A percentile compares a stretch with the other conserved stretches of the same genome.
These are phyloP conservation scores for Phytopythium boreale DNA, from an alignment of 352 stramenopile genomes.

Conservation along the genomic window DNA sequence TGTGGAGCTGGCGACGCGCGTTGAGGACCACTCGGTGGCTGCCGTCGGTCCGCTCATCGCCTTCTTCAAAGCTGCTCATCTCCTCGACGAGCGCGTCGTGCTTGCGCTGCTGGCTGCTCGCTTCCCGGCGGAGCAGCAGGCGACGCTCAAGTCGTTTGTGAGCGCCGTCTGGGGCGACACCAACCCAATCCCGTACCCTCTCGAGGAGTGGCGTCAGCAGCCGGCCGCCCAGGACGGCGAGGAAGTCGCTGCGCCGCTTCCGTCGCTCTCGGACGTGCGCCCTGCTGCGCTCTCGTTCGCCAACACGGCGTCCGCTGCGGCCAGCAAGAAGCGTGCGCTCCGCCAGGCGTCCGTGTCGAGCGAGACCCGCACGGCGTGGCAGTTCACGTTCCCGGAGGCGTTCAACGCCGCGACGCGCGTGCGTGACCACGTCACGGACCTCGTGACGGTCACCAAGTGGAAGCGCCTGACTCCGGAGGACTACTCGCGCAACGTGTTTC, in stretches of 20 bases:
- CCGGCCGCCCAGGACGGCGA: slow-evolving; percentile 21
- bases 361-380: slow-evolving; percentile 62
- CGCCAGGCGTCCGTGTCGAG: slow-evolving; percentile 26
- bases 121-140: slow-evolving; percentile 37
- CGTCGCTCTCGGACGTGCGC: slow-evolving; percentile 28
- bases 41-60: slow-evolving; percentile 45
- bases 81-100: slow-evolving; percentile 62
- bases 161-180: slow-evolving; percentile 59
- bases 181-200: slow-evolving; percentile 43
- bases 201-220: slow-evolving; percentile 31
- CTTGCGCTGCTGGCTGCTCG: slow-evolving; percentile 46
- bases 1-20: slow-evolving; percentile 43
- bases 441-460: slow-evolving; percentile 77
- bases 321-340: slow-evolving; percentile 62
- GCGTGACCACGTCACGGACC: slow-evolving; percentile 65
- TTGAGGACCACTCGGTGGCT: slow-evolving; percentile 50
- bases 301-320: slow-evolving; percentile 8
- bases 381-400: slow-evolving; percentile 59
- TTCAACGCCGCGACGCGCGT: slow-evolving; percentile 50
- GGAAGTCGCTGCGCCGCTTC: slow-evolving; percentile 10
- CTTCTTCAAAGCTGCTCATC: slow-evolving; percentile 54
- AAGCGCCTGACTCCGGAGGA: slow-evolving; percentile 71
- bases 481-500: slow-evolving; percentile 87
- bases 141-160: slow-evolving; percentile 53
- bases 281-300: slow-evolving; percentile 3